Base-by-base conservation (phyloP, 2,329 filamentous ascomycete species). In the Truncatella angustata region DNA sequence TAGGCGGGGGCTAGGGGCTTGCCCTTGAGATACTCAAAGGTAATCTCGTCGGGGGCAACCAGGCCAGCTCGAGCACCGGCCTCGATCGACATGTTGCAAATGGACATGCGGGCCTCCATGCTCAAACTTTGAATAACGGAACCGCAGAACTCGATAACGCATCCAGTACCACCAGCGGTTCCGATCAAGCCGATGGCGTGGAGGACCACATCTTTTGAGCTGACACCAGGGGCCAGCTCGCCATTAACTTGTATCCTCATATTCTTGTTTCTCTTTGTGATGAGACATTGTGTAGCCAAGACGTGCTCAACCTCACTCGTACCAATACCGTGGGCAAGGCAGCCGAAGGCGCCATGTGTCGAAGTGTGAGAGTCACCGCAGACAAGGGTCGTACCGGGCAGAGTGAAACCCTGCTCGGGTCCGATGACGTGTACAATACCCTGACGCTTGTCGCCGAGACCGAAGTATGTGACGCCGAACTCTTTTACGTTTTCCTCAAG, bases 81-180 rank as follows among this genome's bases (percentile, higher is more conserved):
- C 78, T 99, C 94, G 62, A 97, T 97, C 12, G 92, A 91, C 94
- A 97, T 97, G 78, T 99, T 99, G 79, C 94, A 97, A 70, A 99
- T 96, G 57, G 92, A 97, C 94, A 99, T 97, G 61, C 94, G 86
- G 39, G 93, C 94, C 73, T 97, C 94, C 84, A 99, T 96, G 72
- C 90, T 96, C 63, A 97, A 79, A 56, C 74, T 76, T 61, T 91
- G 86, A 68, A 99, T 97, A 56, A 94, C 90, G 48, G 92, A 96
- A 54, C 94, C 94, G 67, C 91, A 96, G 77, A 93, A 99, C 76
- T 99, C 94, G 64, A 99, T 97, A 59, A 97, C 94, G 49, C 88
- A 87, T 56, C 93, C 92, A 52, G 88, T 97, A 62, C 94, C 94
- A 70, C 93, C 94, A 56, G 94, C 94, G 21, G 94, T 97, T 63